These are phyloP conservation scores for Backusella liffmaniae DNA, from an alignment of 192 early-diverging fungal genomes.

Conservation along the genomic window DNA sequence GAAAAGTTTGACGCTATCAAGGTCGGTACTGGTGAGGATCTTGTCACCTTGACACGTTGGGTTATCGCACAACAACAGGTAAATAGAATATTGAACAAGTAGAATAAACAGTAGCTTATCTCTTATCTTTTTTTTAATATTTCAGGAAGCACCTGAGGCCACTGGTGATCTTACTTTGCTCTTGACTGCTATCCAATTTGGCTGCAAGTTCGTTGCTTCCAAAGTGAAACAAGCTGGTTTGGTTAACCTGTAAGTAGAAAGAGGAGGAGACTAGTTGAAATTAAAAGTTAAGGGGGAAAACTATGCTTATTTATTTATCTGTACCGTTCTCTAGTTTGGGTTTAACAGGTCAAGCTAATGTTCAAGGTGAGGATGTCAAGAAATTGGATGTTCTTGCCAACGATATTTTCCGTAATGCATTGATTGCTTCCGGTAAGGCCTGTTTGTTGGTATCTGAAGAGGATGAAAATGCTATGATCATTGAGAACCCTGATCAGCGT, in stretches of 20 bases:
- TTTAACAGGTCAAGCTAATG: conserved; percentile 80
- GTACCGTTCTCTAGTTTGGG: conserved; percentile 61
- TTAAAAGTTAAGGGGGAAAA: neutral
- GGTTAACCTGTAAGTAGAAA: conserved; percentile 77
- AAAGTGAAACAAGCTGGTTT: conserved; percentile 96
- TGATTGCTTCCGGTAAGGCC: conserved; percentile 85
- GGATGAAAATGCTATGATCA: conserved; percentile 89
- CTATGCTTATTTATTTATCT: neutral
- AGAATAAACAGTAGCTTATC: neutral
- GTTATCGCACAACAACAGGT: conserved; percentile 90
- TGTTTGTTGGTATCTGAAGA: conserved; percentile 97
- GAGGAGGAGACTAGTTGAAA: neutral
- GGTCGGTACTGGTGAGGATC: conserved; percentile 67
- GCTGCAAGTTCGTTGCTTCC: conserved; percentile 97
- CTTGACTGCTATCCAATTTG: conserved; percentile 85
- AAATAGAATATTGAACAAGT: conserved; percentile 37
- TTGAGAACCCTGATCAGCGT: conserved; percentile 65
- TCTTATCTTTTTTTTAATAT: neutral
- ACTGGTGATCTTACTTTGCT: conserved; percentile 94
- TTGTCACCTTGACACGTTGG: conserved; percentile 91
- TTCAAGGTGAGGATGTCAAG: conserved; percentile 94
- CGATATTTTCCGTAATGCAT: conserved; percentile 97
- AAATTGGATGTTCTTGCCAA: conserved; percentile 97
- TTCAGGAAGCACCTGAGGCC: conserved; percentile 55
- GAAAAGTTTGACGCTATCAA: conserved; percentile 33